Base-by-base conservation (phyloP, 2,329 filamentous ascomycete species). In the Paecilomyces niveus region DNA sequence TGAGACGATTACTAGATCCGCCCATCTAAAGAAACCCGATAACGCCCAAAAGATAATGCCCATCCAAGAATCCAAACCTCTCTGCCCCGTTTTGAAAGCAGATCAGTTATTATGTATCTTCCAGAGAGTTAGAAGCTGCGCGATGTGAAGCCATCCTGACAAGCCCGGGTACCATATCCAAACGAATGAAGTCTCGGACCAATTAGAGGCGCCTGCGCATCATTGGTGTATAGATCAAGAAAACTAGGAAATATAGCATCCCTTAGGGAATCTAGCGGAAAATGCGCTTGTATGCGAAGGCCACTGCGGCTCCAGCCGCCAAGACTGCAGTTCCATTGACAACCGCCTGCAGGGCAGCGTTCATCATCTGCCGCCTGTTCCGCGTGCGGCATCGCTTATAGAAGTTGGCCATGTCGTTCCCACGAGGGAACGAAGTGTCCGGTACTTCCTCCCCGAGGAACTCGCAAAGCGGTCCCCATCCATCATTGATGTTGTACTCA, bases 321-420 rank as follows among this genome's bases (percentile, higher is more conserved):
- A 81, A 67, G 11, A 82, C 62, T 18, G 77, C 74, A 31, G 80
- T 76, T 22, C 80, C 78, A 57, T 81, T 75, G 11, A 81, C 78
- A 54, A 81, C 68, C 18, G 77, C 79, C 61, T 81, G 77, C 66
- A 83, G 74, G 54, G 80, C 73, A 39, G 78, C 78, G 64, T 83
- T 83, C 72, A 80, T 75, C 79, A 83, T 82, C 68, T 83, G 81
- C 66, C 78, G 79, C 61, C 79, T 74, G 71, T 83, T 83, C 53
- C 81, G 74, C 54, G 72, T 76, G 58, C 76, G 76, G 72, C 80
- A 83, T 63, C 81, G 77, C 64, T 80, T 78, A 63, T 83, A 81
- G 69, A 83, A 83, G 60, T 80, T 76, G 66, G 80, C 78, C 59
- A 80, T 81, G 68, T 82, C 79, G 65, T 82, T 83, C 49, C 78